Evolutionary conservation across 192 early-diverging fungal genomes (phyloP).

Genomic region (Entomortierella chlamydospora): DNA sequence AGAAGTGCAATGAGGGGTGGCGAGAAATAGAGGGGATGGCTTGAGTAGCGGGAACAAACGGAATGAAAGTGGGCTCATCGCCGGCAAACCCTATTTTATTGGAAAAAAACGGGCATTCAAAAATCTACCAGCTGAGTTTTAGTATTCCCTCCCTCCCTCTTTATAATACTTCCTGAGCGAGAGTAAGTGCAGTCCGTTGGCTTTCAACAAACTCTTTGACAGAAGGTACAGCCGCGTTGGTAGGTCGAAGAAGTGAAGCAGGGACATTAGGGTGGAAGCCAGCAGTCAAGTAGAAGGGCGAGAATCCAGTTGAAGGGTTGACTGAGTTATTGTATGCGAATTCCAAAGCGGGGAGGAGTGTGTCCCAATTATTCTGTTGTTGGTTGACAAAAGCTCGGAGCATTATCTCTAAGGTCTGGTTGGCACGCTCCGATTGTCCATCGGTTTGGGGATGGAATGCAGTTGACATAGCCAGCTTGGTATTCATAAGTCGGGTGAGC

Average conservation of each 20-base stretch:
- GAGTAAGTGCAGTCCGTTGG: no score
- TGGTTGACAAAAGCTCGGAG: conserved; percentile 22
- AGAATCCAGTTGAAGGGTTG: conserved; percentile 30
- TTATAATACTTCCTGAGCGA: no score
- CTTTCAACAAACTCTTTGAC: no score
- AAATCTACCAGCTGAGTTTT: no score
- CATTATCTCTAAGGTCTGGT: conserved; percentile 21
- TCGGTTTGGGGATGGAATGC: conserved; percentile 57
- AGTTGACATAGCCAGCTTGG: conserved; percentile 49
- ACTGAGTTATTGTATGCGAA: conserved; percentile 67
- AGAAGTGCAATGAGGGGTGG: no score
- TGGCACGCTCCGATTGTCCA: conserved; percentile 42
- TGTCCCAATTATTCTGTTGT: background rate
- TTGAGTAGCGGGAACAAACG: no score
- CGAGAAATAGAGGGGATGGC: no score
- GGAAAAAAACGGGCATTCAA: no score
- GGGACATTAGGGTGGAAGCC: conserved; percentile 36
- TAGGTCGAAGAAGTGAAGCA: background rate
- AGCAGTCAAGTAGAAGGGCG: conserved; percentile 35
- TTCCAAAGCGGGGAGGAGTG: conserved; percentile 52
- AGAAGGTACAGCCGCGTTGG: no score
- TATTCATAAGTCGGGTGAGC: conserved; percentile 28
- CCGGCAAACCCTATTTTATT: no score
- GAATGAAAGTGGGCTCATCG: no score
- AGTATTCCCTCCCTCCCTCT: no score